These are phyloP conservation scores for Kuraishia cidri DNA, from an alignment of 805 yeast genomes.

Conservation along the genomic window DNA sequence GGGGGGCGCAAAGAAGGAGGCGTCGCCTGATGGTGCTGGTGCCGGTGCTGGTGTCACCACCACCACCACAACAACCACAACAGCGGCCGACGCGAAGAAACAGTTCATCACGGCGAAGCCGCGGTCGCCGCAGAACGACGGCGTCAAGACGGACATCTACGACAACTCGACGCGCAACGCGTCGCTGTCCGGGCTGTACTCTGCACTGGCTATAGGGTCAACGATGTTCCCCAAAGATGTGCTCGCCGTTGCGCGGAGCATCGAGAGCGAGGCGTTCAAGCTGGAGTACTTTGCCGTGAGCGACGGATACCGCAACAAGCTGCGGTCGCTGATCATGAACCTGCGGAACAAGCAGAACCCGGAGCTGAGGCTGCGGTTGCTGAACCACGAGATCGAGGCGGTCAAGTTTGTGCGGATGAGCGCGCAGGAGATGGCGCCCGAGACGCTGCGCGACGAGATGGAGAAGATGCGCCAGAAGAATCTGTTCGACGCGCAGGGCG, in stretches of 20 bases:
- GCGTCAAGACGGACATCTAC: conserved; percentile 60
- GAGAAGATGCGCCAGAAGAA: conserved; percentile 83
- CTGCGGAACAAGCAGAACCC: conserved; percentile 87
- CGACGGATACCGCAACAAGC: conserved; percentile 67
- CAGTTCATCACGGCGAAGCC: conserved; percentile 43
- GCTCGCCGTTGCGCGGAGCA: conserved; percentile 52
- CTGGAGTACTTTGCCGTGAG: conserved; percentile 47
- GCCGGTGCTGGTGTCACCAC: conserved; percentile 6
- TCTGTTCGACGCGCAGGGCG: conserved; percentile 95
- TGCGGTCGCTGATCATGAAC: conserved; percentile 82
- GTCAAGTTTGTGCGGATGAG: conserved; percentile 66
- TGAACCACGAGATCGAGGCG: conserved; percentile 59
- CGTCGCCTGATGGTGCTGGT: conserved; percentile 4
- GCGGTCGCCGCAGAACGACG: conserved; percentile 78
- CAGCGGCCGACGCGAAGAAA: conserved; percentile 14
- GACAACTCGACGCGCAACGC: conserved; percentile 77
- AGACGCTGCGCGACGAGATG: conserved; percentile 74
- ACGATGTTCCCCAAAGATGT: conserved; percentile 40
- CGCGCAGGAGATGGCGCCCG: conserved; percentile 96
- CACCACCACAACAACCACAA: no score
- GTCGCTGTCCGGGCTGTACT: conserved; percentile 75
- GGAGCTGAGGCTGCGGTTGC: conserved; percentile 61
- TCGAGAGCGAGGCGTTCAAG: conserved; percentile 65
- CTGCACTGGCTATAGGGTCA: conserved; percentile 82
- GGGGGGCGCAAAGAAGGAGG: conserved; percentile 5